Conservation (phyloP, 1,284 basidiomycete species). For the Apiotrichum mycotoxinovorans region DNA sequence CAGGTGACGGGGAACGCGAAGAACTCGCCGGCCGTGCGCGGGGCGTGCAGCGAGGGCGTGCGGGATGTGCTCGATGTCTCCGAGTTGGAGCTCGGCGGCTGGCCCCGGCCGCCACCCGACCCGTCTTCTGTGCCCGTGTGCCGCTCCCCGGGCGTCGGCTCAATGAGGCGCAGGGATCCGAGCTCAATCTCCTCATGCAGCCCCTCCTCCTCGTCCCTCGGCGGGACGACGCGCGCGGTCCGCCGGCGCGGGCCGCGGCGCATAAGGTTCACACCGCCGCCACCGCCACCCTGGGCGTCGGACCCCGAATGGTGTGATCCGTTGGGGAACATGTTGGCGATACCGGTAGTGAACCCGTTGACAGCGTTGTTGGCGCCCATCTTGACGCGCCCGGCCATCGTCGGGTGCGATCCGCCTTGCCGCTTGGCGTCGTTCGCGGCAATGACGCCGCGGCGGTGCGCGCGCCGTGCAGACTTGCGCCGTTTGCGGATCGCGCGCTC, state of each 20-base stretch:
- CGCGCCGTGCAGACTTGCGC: conserved; percentile 28
- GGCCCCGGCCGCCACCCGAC: conserved; percentile 7
- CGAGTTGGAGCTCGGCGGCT: conserved; percentile 28
- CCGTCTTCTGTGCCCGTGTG: conserved; percentile 4
- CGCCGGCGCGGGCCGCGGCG: not conserved
- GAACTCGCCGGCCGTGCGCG: conserved; percentile 32
- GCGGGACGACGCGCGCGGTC: not conserved
- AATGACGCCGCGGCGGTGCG: conserved; percentile 15
- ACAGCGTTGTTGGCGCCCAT: conserved; percentile 9
- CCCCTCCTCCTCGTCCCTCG: conserved; percentile 24
- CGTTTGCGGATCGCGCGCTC: conserved; percentile 43
- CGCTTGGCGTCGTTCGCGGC: not conserved
- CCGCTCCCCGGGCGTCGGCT: not conserved
- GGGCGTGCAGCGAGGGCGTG: conserved; percentile 43
- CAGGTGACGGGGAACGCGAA: conserved; percentile 44
- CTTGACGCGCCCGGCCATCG: conserved; percentile 13
- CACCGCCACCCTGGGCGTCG: not conserved
- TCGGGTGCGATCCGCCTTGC: not conserved
- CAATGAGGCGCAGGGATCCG: conserved; percentile 12
- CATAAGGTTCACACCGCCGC: too few relatives aligned
- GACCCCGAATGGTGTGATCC: conserved; percentile 1
- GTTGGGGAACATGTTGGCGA: conserved; percentile 4
- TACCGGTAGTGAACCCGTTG: conserved; percentile 7
- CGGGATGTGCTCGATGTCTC: conserved; percentile 46
- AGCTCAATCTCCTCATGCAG: conserved; percentile 18